Evolutionary conservation across 306 rosid species (phyloP).

Genomic region (barrel medic (Medicago truncatula)): MtrunA17r5.0-ANR NC_053049.1:35867001-35867500

Average conservation of each 20-base stretch:
- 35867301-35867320: too few species aligned
- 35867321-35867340: too few species aligned
- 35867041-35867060: not conserved
- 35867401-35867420: too few species aligned
- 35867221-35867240: not conserved
- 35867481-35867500: not conserved
- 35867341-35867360: too few species aligned
- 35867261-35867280: too few species aligned
- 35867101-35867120: not conserved
- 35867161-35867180: not conserved
- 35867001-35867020: not conserved
- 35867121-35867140: not conserved
- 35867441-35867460: conserved; percentile 1
- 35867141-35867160: not conserved
- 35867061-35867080: not conserved
- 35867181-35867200: conserved; percentile 2
- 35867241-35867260: not conserved
- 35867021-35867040: not conserved
- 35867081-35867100: not conserved
- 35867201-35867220: not conserved
- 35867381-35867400: too few species aligned
- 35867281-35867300: too few species aligned
- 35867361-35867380: too few species aligned
- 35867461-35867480: not conserved
- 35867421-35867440: not conserved